These are phyloP conservation scores for Aspergillus tubingensis DNA, from an alignment of 2,329 filamentous ascomycete genomes.

Conservation along the genomic window DNA sequence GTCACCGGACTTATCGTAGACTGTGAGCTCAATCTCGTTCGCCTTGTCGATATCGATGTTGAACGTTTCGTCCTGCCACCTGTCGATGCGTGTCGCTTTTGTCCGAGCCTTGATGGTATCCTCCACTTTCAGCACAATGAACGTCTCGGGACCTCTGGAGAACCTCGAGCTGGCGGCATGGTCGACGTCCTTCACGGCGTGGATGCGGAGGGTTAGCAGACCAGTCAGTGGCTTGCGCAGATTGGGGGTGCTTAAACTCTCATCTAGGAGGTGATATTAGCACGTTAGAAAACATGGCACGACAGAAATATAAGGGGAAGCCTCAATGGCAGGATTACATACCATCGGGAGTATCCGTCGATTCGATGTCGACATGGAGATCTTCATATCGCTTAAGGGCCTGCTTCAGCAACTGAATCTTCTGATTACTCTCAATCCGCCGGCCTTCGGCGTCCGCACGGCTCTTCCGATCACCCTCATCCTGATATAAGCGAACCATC, in stretches of 20 bases:
- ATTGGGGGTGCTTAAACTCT: conserved; percentile 93
- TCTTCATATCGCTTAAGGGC: conserved; percentile 96
- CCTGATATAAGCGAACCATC: conserved; percentile 96
- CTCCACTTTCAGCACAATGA: conserved; percentile 94
- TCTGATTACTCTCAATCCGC: conserved; percentile 93
- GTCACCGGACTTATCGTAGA: conserved; percentile 93
- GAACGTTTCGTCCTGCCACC: conserved; percentile 89
- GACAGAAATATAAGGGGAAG: not conserved
- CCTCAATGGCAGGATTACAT: conserved; percentile 30
- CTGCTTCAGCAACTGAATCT: conserved; percentile 93
- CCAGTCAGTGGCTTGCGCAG: conserved; percentile 94
- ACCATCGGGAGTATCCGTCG: conserved; percentile 78
- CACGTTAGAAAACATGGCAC: not conserved
- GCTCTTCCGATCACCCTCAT: conserved; percentile 96
- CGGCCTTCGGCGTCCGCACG: conserved; percentile 87
- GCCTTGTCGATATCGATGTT: conserved; percentile 96
- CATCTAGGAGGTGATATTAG: conserved; percentile 62
- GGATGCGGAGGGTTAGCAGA: conserved; percentile 80
- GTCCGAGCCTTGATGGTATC: conserved; percentile 89
- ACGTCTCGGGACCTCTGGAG: conserved; percentile 88
- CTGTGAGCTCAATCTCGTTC: conserved; percentile 95
- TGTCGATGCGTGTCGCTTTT: conserved; percentile 78
- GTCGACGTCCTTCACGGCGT: conserved; percentile 90
- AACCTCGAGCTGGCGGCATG: conserved; percentile 83
- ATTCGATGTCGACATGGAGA: conserved; percentile 89